These are phyloP conservation scores for Penicillium sp. DNA, from an alignment of 2,329 filamentous ascomycete genomes.

Conservation along the genomic window DNA sequence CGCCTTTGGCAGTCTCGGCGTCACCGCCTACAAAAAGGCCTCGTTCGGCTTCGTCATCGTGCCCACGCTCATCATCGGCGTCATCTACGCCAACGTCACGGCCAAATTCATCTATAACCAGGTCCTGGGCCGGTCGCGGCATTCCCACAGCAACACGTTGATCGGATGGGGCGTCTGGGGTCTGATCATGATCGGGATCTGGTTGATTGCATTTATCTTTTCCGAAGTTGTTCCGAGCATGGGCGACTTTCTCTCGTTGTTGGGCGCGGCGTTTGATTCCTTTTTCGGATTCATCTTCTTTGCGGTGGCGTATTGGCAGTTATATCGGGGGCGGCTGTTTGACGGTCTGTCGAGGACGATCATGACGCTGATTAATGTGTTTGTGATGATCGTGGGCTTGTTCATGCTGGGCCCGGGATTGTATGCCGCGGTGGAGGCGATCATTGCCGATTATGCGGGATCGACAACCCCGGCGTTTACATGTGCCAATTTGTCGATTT, in stretches of 20 bases:
- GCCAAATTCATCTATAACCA: conserved; percentile 45
- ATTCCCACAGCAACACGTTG: conserved; percentile 45
- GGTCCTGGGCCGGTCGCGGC: conserved; percentile 40
- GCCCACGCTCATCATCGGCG: conserved; percentile 45
- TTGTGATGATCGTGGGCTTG: conserved; percentile 43
- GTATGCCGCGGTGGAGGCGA: conserved; percentile 50
- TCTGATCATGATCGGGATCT: conserved; percentile 39
- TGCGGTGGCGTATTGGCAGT: conserved; percentile 45
- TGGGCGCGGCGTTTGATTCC: conserved; percentile 45
- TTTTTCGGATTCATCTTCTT: conserved; percentile 51
- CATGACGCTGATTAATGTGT: conserved; percentile 42
- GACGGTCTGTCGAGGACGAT: conserved; percentile 28
- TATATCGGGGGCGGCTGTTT: conserved; percentile 40
- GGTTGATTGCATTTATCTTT: conserved; percentile 44
- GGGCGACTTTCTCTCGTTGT: conserved; percentile 47
- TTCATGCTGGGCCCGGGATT: conserved; percentile 48
- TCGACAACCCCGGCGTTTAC: conserved; percentile 44
- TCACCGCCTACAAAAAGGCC: conserved; percentile 43
- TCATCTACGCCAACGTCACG: conserved; percentile 47
- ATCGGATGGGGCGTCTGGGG: conserved; percentile 45
- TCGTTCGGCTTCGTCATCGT: conserved; percentile 49
- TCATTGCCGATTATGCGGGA: conserved; percentile 46
- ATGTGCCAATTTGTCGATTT: conserved; percentile 47
- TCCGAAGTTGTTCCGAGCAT: conserved; percentile 46
- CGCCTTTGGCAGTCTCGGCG: conserved; percentile 44